A percentile compares a stretch with the other conserved stretches of the same genome.
Conservation (phyloP, 768 basidiomycete genomes). For the Clathrus columnatus region DNA sequence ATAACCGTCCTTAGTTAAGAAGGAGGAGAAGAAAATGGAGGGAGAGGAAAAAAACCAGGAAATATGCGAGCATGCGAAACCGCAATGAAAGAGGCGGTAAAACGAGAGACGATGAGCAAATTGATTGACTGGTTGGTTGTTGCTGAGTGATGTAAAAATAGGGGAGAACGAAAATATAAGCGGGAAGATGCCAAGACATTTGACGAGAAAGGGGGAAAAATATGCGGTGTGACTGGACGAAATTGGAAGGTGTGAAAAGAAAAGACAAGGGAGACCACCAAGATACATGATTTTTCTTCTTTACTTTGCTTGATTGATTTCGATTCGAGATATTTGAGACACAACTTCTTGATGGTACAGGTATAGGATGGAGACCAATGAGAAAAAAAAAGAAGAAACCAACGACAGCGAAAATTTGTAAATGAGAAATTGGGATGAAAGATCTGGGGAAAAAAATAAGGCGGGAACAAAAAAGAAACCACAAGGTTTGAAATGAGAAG, state of each 20-base stretch:
- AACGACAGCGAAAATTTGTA: slow-evolving; percentile 3
- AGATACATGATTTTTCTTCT: neutral
- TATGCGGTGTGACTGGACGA: slow-evolving; percentile 10
- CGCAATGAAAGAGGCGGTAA: neutral
- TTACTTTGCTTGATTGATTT: neutral
- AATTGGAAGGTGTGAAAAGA: slow-evolving; percentile 7
- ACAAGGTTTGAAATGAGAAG: neutral
- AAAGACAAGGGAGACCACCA: slow-evolving; percentile 2
- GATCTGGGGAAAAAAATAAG: neutral
- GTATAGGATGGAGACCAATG: slow-evolving; percentile 10
- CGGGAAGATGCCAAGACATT: slow-evolving; percentile 4
- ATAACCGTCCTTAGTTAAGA: slow-evolving; percentile 6
- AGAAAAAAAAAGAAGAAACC: slow-evolving; percentile 7
- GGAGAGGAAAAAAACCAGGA: neutral
- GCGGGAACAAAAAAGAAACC: slow-evolving; percentile 1
- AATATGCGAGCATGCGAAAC: neutral
- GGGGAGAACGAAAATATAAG: slow-evolving; percentile 7
- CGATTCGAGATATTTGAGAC: neutral
- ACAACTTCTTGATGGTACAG: neutral
- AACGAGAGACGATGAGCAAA: neutral
- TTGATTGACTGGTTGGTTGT: neutral
- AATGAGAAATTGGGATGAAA: slow-evolving; percentile 9
- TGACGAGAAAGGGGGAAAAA: slow-evolving; percentile 7
- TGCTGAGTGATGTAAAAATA: slow-evolving; percentile 5
- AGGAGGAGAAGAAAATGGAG: neutral